Evolutionary conservation across 129 eudicot species (phyloP).

Genomic region (Dittrichia graveolens): DNA sequence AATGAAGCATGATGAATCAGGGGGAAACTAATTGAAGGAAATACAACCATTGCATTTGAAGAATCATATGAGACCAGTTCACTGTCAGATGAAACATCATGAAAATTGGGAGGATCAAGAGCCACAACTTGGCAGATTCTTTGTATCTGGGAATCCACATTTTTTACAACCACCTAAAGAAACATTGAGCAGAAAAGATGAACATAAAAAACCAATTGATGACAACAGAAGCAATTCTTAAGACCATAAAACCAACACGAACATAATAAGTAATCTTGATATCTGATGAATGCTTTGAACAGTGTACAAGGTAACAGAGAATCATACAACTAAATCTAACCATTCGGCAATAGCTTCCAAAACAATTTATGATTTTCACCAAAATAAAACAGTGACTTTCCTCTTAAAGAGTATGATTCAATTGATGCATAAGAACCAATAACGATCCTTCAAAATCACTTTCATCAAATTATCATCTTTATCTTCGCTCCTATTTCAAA

Average conservation of each 20-base stretch:
- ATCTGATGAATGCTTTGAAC: background rate
- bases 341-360: background rate
- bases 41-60: slow-evolving; percentile 47
- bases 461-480: background rate
- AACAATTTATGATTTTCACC: background rate
- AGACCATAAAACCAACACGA: background rate
- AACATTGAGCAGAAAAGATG: slow-evolving; percentile 13
- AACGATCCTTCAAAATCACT: background rate
- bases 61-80: slow-evolving; percentile 24
- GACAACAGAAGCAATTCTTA: background rate
- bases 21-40: slow-evolving; percentile 65
- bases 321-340: background rate
- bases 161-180: slow-evolving; percentile 62
- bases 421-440: background rate
- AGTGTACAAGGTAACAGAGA: background rate
- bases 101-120: slow-evolving; percentile 66
- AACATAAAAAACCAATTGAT: slow-evolving; percentile 2
- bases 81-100: slow-evolving; percentile 29
- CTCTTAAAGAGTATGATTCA: background rate
- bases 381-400: background rate
- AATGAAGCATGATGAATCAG: slow-evolving; percentile 28
- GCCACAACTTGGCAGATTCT: slow-evolving; percentile 79
- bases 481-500: slow-evolving; percentile 1
- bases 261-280: slow-evolving; percentile 8
- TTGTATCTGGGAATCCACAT: slow-evolving; percentile 45